Conservation (phyloP, 1,284 basidiomycete genomes). For the Cryptococcus jaspeensis region DNA sequence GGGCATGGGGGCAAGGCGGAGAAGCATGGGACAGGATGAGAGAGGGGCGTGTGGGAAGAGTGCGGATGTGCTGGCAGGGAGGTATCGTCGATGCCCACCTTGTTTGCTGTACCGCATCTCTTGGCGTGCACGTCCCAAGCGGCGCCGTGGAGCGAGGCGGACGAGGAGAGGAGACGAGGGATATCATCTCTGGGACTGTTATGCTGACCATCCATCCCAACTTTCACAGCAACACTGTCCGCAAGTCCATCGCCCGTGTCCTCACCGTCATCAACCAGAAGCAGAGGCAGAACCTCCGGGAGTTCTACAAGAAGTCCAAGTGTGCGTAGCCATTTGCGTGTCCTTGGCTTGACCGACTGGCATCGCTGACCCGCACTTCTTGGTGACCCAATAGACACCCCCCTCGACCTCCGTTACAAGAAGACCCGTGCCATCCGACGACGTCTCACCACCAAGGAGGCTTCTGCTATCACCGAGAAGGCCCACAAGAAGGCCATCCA, state of each 20-base stretch:
- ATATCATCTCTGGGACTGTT: neutral
- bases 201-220: slow-evolving; percentile 13
- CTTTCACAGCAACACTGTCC: slow-evolving; percentile 76
- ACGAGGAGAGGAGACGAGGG: neutral
- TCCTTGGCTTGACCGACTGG: neutral
- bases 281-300: slow-evolving; percentile 91
- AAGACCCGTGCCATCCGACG: slow-evolving; percentile 98
- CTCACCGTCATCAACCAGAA: slow-evolving; percentile 99
- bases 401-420: slow-evolving; percentile 97
- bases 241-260: slow-evolving; percentile 98
- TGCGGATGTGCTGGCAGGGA: neutral
- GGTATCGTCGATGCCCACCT: too few relatives aligned
- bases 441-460: slow-evolving; percentile 86
- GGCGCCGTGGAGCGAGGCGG: too few relatives aligned
- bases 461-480: slow-evolving; percentile 77
- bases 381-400: slow-evolving; percentile 58
- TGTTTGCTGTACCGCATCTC: too few relatives aligned
- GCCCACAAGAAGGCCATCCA: slow-evolving; percentile 91
- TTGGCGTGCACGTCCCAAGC: too few relatives aligned
- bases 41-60: neutral
- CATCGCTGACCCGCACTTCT: neutral
- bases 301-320: slow-evolving; percentile 94
- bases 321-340: slow-evolving; percentile 38
- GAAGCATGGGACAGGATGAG: neutral
- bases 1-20: neutral